Base-by-base conservation (phyloP, 331 rosid genomes). In the Malus hybrid region DNA sequence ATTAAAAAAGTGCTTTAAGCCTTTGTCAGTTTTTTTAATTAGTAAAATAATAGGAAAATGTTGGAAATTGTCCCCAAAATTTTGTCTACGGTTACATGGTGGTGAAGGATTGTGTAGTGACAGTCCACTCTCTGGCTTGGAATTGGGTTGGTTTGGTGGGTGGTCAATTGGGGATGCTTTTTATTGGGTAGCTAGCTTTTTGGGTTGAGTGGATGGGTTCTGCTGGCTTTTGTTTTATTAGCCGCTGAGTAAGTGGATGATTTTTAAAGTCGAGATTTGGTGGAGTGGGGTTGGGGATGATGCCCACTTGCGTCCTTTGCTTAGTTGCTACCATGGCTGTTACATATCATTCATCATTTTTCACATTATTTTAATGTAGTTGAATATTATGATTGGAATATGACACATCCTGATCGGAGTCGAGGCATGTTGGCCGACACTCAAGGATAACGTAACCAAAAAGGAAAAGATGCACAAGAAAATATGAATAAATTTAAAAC, bases 181-280 rank as follows among this genome's bases (percentile, higher is more conserved):
- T 31, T 32, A 20, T 8, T 14, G 60, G 46, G 69, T 73, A 33
- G 44, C 44, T 36, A 48, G 22, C 50, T 44, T 39, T 28, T 20
- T 50, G 55, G 65, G 5, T 28, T 16, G 19, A 74, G 82, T 69
- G 74, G 65, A 32, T 20, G 36, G 65, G 67, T 34, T 64, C 66
- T 59, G 75, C 69, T 32, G 61, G 74, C 67, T 64, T 42, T 63
- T 74, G 78, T 74, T 74, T 74, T 74, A 63, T 63, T 73, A 24
- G 31, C 48, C 13, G 19, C 67, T 52, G 10, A 11, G 50, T 0
- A 12, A 74, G 78, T 74, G 70, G 61, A 19, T 74, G 62, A 32
- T 42, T 42, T 73, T 44, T 44, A 44, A 73, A 73, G 77, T 73
- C 77, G 29, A 73, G 31, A 42, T 6, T 73, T 11, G 70, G 5